These are phyloP conservation scores for Phytophthora gonapodyides DNA, from an alignment of 352 stramenopile genomes.

Conservation along the genomic window DNA sequence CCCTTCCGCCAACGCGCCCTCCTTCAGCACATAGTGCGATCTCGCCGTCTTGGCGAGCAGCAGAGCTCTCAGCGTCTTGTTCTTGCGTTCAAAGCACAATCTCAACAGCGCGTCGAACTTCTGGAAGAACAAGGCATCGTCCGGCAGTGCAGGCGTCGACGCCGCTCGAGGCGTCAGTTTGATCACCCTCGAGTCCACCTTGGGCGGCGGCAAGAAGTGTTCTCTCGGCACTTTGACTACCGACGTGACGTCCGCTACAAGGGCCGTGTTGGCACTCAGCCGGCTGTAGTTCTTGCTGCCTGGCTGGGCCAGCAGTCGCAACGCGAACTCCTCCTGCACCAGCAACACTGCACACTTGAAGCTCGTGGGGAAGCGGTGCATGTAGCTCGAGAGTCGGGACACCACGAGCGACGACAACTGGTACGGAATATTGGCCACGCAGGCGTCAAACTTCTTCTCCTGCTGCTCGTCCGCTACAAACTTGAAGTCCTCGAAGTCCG, in stretches of 20 bases:
- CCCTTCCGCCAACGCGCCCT: constrained; percentile 21
- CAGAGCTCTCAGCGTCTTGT: constrained; percentile 84
- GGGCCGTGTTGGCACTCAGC: constrained; percentile 77
- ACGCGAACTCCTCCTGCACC: constrained; percentile 86
- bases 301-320: constrained; percentile 71
- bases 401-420: constrained; percentile 86
- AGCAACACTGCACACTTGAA: constrained; percentile 76
- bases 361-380: constrained; percentile 55
- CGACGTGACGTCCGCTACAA: constrained; percentile 69
- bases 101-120: constrained; percentile 79
- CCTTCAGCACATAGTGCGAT: constrained; percentile 34
- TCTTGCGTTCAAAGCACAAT: constrained; percentile 82
- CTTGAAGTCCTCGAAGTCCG: constrained; percentile 52
- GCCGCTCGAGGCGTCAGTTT: constrained; percentile 51
- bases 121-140: constrained; percentile 64
- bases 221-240: constrained; percentile 61
- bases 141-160: constrained; percentile 19
- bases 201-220: constrained; percentile 79
- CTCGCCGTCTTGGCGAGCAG: constrained; percentile 69
- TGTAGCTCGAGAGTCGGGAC: constrained; percentile 73
- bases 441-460: constrained; percentile 56
- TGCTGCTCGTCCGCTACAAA: constrained; percentile 17
- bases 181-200: constrained; percentile 86
- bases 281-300: constrained; percentile 81
- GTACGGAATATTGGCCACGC: constrained; percentile 89